These are phyloP conservation scores for Shiraia sp. DNA, from an alignment of 2,329 filamentous ascomycete species.

Conservation along the genomic window DNA sequence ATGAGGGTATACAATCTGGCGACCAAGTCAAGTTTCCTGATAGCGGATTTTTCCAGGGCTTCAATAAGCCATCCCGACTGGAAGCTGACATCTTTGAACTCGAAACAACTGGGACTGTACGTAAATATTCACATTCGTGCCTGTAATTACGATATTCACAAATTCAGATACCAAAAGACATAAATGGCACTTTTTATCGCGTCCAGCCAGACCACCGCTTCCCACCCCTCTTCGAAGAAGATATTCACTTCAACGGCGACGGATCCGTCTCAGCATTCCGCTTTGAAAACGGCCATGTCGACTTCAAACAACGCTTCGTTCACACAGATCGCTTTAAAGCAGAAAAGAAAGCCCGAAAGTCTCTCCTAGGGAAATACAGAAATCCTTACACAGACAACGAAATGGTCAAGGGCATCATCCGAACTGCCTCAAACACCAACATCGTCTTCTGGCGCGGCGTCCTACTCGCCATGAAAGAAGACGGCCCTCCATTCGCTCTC, in stretches of 20 bases:
- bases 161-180: slow-evolving; percentile 48
- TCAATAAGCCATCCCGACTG: slow-evolving; percentile 46
- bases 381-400: slow-evolving; percentile 63
- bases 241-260: slow-evolving; percentile 55
- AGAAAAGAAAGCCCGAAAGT: slow-evolving; percentile 43
- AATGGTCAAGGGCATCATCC: slow-evolving; percentile 58
- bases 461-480: slow-evolving; percentile 59
- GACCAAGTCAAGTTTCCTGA: slow-evolving; percentile 40
- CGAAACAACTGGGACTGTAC: slow-evolving; percentile 43
- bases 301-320: slow-evolving; percentile 50
- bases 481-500: slow-evolving; percentile 45
- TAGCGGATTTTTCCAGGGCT: slow-evolving; percentile 44
- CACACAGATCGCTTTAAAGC: slow-evolving; percentile 48
- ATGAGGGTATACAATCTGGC: slow-evolving; percentile 23
- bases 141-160: no score
- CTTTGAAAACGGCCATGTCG: slow-evolving; percentile 48
- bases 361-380: slow-evolving; percentile 60
- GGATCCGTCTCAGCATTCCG: slow-evolving; percentile 50
- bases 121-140: no score
- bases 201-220: slow-evolving; percentile 54
- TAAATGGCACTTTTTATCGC: slow-evolving; percentile 52
- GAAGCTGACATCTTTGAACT: slow-evolving; percentile 47
- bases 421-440: slow-evolving; percentile 64
- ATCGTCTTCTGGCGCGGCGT: slow-evolving; percentile 62
- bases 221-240: slow-evolving; percentile 59